A percentile compares a stretch with the other conserved stretches of the same genome.
Conservation (phyloP, 1,284 basidiomycete species). For the Bondarzewia mesenterica region DNA sequence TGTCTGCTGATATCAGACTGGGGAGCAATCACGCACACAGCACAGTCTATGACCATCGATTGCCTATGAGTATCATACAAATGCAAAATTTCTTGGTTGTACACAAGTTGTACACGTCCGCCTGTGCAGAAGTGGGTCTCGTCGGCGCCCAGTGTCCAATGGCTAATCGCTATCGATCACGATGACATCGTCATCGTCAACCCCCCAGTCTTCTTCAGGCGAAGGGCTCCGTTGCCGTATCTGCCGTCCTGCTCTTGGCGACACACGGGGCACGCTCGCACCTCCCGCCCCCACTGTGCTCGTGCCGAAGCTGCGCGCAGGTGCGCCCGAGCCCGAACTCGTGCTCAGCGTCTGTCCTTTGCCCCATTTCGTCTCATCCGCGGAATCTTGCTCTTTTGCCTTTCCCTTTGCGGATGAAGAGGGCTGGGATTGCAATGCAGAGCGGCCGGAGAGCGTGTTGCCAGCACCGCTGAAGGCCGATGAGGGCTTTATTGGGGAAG, state of each 20-base stretch:
- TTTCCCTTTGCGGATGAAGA: constrained; percentile 41
- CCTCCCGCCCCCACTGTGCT: constrained; percentile 44
- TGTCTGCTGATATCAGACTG: too few relatives aligned
- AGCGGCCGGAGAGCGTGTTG: constrained; percentile 66
- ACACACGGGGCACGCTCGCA: constrained; percentile 37
- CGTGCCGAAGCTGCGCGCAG: constrained; percentile 12
- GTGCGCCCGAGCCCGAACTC: constrained; percentile 23
- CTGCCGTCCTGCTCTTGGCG: constrained; percentile 28
- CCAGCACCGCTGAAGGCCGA: constrained; percentile 81
- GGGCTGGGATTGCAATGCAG: constrained; percentile 16
- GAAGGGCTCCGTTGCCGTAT: constrained; percentile 48
- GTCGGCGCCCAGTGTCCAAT: too few relatives aligned
- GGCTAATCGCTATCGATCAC: constrained; percentile 60
- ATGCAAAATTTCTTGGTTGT: too few relatives aligned
- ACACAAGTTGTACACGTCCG: neutral
- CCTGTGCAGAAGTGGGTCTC: too few relatives aligned
- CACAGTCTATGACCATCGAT: too few relatives aligned
- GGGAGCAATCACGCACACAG: too few relatives aligned
- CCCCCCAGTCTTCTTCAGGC: constrained; percentile 56
- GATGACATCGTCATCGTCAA: constrained; percentile 58
- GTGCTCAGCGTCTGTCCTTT: constrained; percentile 49
- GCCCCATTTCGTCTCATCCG: constrained; percentile 38
- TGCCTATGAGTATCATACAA: neutral
- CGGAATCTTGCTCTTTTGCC: constrained; percentile 34
- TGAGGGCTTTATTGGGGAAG: constrained; percentile 22